A percentile compares a stretch with the other conserved stretches of the same genome.
Conservation (phyloP, 116 monocot genomes). For the Cymodocea nodosa region DNA sequence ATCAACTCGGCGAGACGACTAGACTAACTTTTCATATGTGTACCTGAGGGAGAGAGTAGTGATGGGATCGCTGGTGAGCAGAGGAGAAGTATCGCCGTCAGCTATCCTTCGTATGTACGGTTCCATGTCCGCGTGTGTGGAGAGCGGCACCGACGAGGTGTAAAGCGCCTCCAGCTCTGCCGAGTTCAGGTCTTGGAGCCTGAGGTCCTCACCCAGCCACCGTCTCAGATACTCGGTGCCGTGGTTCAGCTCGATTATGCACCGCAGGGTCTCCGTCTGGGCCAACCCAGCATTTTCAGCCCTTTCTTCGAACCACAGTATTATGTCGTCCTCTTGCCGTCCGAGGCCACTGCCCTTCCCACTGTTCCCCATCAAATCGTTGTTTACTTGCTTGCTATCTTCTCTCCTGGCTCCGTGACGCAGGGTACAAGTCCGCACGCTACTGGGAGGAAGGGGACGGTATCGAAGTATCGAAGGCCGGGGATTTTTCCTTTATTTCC, state of each 20-base stretch:
- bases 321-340: conserved; percentile 9
- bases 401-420: too few species aligned
- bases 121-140: conserved; percentile 41
- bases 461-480: too few species aligned
- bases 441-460: too few species aligned
- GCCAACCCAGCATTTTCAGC: conserved; percentile 23
- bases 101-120: conserved; percentile 52
- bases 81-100: conserved; percentile 33
- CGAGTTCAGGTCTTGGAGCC: conserved; percentile 9
- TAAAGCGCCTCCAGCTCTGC: conserved; percentile 18
- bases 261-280: conserved; percentile 41
- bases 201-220: conserved; percentile 18
- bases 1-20: too few species aligned
- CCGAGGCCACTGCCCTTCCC: not conserved
- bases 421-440: too few species aligned
- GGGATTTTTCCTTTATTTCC: too few species aligned
- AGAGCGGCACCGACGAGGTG: conserved; percentile 38
- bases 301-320: conserved; percentile 28
- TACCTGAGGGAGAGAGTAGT: conserved; percentile 60
- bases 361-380: not conserved
- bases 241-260: conserved; percentile 36
- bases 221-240: conserved; percentile 39
- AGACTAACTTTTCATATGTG: too few species aligned
- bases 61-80: conserved; percentile 42
- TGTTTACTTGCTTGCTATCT: too few species aligned